These are phyloP conservation scores for Suillus americanus DNA, from an alignment of 768 basidiomycete genomes.

Conservation along the genomic window DNA sequence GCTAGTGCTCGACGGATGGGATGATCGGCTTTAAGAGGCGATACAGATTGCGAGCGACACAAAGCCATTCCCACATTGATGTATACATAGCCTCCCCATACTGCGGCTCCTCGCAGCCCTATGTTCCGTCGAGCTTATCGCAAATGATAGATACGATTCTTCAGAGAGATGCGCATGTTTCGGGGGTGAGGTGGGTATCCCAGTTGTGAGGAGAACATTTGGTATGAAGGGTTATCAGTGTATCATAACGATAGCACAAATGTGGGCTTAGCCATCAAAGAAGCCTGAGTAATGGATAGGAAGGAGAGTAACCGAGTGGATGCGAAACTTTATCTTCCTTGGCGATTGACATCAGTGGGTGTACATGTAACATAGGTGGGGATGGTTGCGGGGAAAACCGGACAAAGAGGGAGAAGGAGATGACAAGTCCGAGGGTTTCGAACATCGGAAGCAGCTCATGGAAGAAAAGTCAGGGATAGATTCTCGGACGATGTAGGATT, in stretches of 20 bases:
- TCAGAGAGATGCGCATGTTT: background rate
- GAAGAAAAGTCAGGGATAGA: background rate
- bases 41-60: background rate
- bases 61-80: background rate
- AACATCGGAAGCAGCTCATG: background rate
- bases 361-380: no score
- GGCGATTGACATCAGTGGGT: background rate
- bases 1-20: no score
- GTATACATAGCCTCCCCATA: background rate
- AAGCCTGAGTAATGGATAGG: background rate
- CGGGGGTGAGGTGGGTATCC: background rate
- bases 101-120: background rate
- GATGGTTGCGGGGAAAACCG: background rate
- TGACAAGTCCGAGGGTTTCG: background rate
- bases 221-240: background rate
- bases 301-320: background rate
- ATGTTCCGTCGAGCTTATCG: background rate
- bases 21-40: background rate
- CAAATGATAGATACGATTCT: background rate
- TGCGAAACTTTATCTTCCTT: background rate
- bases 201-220: background rate
- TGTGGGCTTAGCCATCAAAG: background rate
- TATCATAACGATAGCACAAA: background rate
- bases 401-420: background rate
- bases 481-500: background rate